A percentile compares a stretch with the other conserved stretches of the same genome.
These are phyloP conservation scores for Lepidium sativum DNA, from an alignment of 345 rosid species.

Conservation along the genomic window DNA sequence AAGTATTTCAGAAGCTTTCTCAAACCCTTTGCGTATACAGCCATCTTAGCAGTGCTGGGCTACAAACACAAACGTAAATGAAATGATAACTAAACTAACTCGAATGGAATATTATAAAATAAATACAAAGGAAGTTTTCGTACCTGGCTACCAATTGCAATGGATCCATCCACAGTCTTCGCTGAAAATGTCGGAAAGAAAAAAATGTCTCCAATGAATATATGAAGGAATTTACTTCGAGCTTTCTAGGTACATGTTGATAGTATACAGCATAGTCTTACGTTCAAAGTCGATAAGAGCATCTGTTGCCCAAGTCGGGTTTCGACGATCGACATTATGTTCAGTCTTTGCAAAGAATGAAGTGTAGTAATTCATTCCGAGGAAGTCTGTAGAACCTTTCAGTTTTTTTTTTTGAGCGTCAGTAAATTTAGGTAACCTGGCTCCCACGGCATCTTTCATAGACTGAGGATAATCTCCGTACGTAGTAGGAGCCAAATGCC, in stretches of 20 bases:
- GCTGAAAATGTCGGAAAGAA: not conserved
- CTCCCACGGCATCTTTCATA: conserved; percentile 26
- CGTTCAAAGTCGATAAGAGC: conserved; percentile 19
- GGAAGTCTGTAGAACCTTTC: conserved; percentile 24
- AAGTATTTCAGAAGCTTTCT: conserved; percentile 30
- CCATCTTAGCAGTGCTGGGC: conserved; percentile 30
- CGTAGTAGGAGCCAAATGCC: conserved; percentile 29
- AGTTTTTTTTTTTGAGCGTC: conserved; percentile 8
- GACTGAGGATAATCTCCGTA: conserved; percentile 24
- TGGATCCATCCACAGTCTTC: conserved; percentile 24
- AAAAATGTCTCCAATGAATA: not conserved
- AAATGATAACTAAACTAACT: not conserved
- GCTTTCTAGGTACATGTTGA: no score
- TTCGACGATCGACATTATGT: not conserved
- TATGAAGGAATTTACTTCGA: no score
- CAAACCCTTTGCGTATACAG: conserved; percentile 35
- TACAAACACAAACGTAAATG: conserved; percentile 3
- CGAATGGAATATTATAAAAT: not conserved
- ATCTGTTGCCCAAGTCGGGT: conserved; percentile 33
- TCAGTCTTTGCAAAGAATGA: conserved; percentile 12
- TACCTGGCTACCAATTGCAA: conserved; percentile 29
- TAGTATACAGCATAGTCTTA: conserved; percentile 7
- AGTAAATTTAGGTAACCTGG: conserved; percentile 20
- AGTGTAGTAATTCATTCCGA: conserved; percentile 41
- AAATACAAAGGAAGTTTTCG: not conserved